phyloP scores from a whole-genome alignment of 1,139 yeast genomes.

The Arxiozyma heterogenica region DNA sequence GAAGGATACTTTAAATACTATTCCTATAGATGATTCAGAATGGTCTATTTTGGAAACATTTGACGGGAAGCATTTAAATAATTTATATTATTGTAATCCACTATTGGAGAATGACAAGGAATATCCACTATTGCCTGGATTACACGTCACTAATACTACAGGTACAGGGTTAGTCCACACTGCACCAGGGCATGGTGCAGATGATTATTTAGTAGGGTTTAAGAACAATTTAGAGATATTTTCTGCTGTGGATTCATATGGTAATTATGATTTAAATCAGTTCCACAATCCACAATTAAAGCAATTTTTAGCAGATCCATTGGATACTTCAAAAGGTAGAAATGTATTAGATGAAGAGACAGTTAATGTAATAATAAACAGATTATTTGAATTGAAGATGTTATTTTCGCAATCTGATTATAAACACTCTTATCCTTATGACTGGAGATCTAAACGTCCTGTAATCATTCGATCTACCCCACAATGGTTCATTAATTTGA shows the following conservation, averaged over 20 bases:
- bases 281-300: slow-evolving; percentile 11
- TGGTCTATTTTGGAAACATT: slow-evolving; percentile 20
- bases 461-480: slow-evolving; percentile 93
- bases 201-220: slow-evolving; percentile 71
- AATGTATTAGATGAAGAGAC: slow-evolving; percentile 55
- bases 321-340: slow-evolving; percentile 40
- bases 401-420: slow-evolving; percentile 44
- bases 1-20: slow-evolving; percentile 33
- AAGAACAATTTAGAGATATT: slow-evolving; percentile 47
- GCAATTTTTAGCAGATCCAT: slow-evolving; percentile 34
- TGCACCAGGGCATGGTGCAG: slow-evolving; percentile 97
- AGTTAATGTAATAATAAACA: slow-evolving; percentile 39
- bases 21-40: slow-evolving; percentile 20
- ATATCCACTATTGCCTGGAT: slow-evolving; percentile 65
- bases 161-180: slow-evolving; percentile 97
- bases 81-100: slow-evolving; percentile 48
- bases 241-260: slow-evolving; percentile 74
- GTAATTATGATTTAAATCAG: slow-evolving; percentile 40
- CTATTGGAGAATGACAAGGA: slow-evolving; percentile 33
- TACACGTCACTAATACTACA: slow-evolving; percentile 67
- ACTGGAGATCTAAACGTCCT: slow-evolving; percentile 94
- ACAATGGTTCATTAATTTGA: slow-evolving; percentile 92
- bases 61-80: slow-evolving; percentile 42
- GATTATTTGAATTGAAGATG: slow-evolving; percentile 40
- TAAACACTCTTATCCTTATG: slow-evolving; percentile 85